phyloP scores from a whole-genome alignment of 768 basidiomycete species.

The Dacryopinax primogenitus region DNA sequence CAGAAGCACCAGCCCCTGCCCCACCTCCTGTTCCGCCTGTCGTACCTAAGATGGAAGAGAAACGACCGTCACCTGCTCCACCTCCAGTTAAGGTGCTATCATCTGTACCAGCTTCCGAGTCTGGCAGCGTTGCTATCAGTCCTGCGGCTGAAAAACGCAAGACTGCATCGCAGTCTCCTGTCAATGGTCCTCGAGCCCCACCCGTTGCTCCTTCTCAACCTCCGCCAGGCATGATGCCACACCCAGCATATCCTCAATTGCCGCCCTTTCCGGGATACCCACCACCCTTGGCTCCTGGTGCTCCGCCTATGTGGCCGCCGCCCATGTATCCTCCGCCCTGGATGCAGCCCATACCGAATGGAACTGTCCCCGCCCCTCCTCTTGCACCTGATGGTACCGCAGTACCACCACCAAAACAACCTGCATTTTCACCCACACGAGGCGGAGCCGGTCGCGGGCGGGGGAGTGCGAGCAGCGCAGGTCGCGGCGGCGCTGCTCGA shows the following conservation, averaged over 20 bases:
- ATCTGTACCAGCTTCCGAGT: neutral
- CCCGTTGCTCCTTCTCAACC: neutral
- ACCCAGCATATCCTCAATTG: neutral
- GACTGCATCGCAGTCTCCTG: neutral
- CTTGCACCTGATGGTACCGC: neutral
- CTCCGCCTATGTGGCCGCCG: neutral
- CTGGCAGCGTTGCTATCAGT: neutral
- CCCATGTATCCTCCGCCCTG: neutral
- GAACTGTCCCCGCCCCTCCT: neutral
- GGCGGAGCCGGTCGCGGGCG: neutral
- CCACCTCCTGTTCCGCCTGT: neutral
- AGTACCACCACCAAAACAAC: neutral
- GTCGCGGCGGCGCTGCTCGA: neutral
- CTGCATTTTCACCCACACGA: neutral
- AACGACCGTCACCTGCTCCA: neutral
- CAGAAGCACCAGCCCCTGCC: neutral
- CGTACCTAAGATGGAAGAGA: neutral
- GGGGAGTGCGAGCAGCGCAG: neutral
- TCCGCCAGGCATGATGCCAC: slow-evolving; percentile 1
- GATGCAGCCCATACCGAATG: slow-evolving; percentile 7
- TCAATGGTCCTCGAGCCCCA: neutral
- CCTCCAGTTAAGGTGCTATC: neutral
- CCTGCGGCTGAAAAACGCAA: neutral
- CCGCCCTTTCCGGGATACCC: neutral
- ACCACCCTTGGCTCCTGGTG: neutral